Evolutionary conservation across 495 filamentous ascomycete species (phyloP).

Genomic region (Niebla homalea): DNA sequence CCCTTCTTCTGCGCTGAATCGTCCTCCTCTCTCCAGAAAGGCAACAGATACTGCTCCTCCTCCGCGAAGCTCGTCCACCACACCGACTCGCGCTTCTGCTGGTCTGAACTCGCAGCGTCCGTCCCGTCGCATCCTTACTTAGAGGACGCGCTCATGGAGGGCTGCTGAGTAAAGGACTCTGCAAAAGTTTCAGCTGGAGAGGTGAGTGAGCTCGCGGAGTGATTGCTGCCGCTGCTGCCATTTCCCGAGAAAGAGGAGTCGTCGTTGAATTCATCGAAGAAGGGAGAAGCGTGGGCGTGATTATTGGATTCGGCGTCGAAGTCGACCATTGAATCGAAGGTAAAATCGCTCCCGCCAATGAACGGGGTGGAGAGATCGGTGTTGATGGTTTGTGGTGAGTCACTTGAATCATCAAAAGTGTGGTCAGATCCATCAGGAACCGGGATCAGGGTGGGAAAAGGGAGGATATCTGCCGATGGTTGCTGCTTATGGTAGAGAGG

Average conservation of each 20-base stretch:
- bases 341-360: constrained; percentile 47
- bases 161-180: constrained; percentile 63
- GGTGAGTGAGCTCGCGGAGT: constrained; percentile 25
- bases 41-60: background rate
- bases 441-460: background rate
- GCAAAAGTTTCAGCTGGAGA: constrained; percentile 44
- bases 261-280: constrained; percentile 23
- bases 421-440: too few species aligned
- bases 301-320: constrained; percentile 47
- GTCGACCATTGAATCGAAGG: constrained; percentile 78
- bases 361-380: constrained; percentile 59
- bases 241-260: constrained; percentile 22
- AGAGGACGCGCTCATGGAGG: constrained; percentile 82
- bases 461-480: background rate
- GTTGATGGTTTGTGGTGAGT: constrained; percentile 39
- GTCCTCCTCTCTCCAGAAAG: too few species aligned
- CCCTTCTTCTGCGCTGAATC: too few species aligned
- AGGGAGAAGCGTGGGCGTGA: constrained; percentile 20
- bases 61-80: background rate
- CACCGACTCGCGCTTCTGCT: constrained; percentile 11
- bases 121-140: constrained; percentile 72
- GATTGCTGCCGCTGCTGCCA: constrained; percentile 8
- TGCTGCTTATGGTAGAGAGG: constrained; percentile 30
- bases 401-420: too few species aligned
- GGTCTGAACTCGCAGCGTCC: constrained; percentile 54